Conservation (phyloP, 1,139 yeast genomes). For the Magnusiomyces tetraspermus region DNA sequence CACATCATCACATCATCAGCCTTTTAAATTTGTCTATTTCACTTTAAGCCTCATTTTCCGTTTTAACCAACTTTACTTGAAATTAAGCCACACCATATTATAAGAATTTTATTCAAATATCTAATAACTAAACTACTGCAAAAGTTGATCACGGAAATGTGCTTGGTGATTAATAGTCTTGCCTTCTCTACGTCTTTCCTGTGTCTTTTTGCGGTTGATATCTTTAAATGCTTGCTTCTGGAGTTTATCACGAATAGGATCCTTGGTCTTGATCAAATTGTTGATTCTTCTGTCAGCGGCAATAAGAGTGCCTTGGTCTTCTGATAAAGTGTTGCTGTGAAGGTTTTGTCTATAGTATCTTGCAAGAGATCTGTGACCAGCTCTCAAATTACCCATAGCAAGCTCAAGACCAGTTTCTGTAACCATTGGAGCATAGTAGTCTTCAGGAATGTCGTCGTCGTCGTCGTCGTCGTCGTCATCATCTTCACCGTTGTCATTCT, state of each 20-base stretch:
- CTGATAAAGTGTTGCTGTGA: slow-evolving; percentile 66
- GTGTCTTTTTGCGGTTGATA: slow-evolving; percentile 56
- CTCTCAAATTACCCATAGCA: slow-evolving; percentile 75
- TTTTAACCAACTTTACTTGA: too few species aligned
- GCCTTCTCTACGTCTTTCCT: slow-evolving; percentile 66
- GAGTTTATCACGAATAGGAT: slow-evolving; percentile 36
- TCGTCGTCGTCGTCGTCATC: slow-evolving; percentile 37
- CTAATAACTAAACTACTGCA: slow-evolving; percentile 53
- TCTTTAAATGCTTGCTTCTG: slow-evolving; percentile 74
- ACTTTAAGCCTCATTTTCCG: too few species aligned
- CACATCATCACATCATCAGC: too few species aligned
- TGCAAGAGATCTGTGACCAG: slow-evolving; percentile 83
- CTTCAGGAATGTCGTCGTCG: slow-evolving; percentile 44
- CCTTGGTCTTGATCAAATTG: slow-evolving; percentile 40
- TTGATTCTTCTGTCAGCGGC: slow-evolving; percentile 82
- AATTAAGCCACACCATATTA: too few species aligned
- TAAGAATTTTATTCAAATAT: too few species aligned
- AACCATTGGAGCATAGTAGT: slow-evolving; percentile 37
- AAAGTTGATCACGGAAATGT: slow-evolving; percentile 81
- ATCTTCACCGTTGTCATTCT: slow-evolving; percentile 36
- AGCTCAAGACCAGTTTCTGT: slow-evolving; percentile 65
- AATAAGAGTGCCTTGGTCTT: slow-evolving; percentile 88
- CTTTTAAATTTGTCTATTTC: too few species aligned
- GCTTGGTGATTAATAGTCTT: slow-evolving; percentile 82
- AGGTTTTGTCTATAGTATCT: slow-evolving; percentile 80